A percentile compares a stretch with the other conserved stretches of the same genome.
These are phyloP conservation scores for Penicillium waksmanii DNA, from an alignment of 495 filamentous ascomycete genomes.

Conservation along the genomic window DNA sequence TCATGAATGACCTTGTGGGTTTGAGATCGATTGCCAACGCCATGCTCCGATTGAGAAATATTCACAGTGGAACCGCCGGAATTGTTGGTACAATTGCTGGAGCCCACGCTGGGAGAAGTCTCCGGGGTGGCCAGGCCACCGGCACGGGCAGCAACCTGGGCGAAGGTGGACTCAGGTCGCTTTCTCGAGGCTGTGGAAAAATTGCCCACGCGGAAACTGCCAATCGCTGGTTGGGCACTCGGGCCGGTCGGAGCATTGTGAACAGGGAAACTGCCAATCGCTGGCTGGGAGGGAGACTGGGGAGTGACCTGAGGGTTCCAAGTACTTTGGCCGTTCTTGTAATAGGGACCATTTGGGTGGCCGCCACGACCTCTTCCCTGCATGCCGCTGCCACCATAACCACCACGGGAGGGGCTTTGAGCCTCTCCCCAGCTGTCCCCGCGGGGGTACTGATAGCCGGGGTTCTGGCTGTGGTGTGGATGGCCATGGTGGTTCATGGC, in stretches of 20 bases:
- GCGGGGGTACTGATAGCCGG: slow-evolving; percentile 4
- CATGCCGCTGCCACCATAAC: not conserved
- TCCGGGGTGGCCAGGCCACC: not conserved
- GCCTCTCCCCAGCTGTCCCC: slow-evolving; percentile 16
- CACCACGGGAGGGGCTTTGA: slow-evolving; percentile 10
- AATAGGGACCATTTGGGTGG: not conserved
- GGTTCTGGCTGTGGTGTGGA: not conserved
- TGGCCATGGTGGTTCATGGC: no score
- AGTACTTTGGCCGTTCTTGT: not conserved
- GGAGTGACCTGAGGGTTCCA: not conserved
- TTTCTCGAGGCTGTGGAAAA: not conserved
- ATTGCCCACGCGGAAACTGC: no score
- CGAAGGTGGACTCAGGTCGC: not conserved
- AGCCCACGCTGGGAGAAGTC: not conserved
- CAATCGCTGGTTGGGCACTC: no score
- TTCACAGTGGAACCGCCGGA: not conserved
- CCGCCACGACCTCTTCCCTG: not conserved
- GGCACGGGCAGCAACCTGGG: not conserved
- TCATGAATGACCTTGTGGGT: not conserved
- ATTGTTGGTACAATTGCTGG: not conserved
- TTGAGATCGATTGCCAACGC: not conserved
- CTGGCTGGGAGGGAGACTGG: not conserved
- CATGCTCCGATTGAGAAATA: not conserved
- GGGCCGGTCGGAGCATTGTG: no score
- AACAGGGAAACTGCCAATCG: no score